Base-by-base conservation (phyloP, 106 monocot genomes). In the Dioscorea alata region DNA sequence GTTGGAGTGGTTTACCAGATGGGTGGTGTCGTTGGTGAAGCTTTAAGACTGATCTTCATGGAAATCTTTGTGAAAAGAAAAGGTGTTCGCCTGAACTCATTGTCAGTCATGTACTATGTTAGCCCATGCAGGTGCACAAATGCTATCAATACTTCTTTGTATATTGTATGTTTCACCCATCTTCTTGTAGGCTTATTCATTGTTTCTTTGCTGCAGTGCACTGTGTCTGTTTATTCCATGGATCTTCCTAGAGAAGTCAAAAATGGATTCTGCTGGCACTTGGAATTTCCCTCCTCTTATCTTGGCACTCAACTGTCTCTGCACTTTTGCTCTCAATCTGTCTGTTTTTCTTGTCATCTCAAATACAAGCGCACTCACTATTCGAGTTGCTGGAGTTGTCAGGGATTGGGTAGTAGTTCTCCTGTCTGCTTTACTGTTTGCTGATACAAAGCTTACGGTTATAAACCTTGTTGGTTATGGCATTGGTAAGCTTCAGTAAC, bases 21-120 rank as follows among this genome's bases (percentile, higher is more conserved):
- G 92, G 91, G 96, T 35, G 96, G 96, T 35, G 91, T 96, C n/a
- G 56, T 96, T 60, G 96, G 89, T 51, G 96, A 96, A 82, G 91
- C 96, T 60, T 64, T 86, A 14, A 88, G 96, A 67, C 91, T 96
- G 6, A 89, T 92, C 70, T 92, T 96, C 69, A 86, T 92, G 74
- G 91, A 96, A 74, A 86, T 96, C 53, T 96, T 96, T 68, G 80
- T 96, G 33, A 96, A 96, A 80, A 88, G 65, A 79, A 96, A 96
- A 61, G 96, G 96, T 50, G 69, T 92, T 33, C 81, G 78, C 15
- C 49, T 96, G 70, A 96, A 92, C 76, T 76, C 89, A 57, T 82
- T 96, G 67, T 91, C 96, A 23, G 79, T 92, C 71, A 96, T 92
- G 96, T 96, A 96, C 59, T 96, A 96, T 80, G 96, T 92, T 34